phyloP scores from a whole-genome alignment of 441 rosid genomes.

The Viola pubescens region DNA sequence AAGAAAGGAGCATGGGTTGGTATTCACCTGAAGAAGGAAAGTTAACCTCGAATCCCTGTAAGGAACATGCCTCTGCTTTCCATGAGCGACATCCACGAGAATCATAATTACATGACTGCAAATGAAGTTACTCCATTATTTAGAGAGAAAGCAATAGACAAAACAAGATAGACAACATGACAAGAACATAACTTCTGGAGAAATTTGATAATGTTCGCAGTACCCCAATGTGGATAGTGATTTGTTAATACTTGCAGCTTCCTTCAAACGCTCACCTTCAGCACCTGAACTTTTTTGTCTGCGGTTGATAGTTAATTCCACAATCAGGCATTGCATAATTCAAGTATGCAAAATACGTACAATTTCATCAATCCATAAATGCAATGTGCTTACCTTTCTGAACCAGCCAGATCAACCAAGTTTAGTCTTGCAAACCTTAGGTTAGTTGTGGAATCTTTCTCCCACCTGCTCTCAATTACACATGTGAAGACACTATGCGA shows the following conservation, averaged over 20 bases:
- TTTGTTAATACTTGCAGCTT: slow-evolving; percentile 94
- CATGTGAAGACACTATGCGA: slow-evolving; percentile 98
- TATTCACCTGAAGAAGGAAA: slow-evolving; percentile 90
- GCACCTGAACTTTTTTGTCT: slow-evolving; percentile 99
- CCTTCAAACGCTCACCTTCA: slow-evolving; percentile 95
- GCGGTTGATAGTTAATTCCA: slow-evolving; percentile 14
- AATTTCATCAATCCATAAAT: slow-evolving; percentile 13
- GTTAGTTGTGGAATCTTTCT: slow-evolving; percentile 82
- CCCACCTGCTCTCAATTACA: slow-evolving; percentile 95
- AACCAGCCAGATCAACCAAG: slow-evolving; percentile 97
- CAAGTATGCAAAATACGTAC: slow-evolving; percentile 6
- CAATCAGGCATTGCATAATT: slow-evolving; percentile 5
- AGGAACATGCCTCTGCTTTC: slow-evolving; percentile 81
- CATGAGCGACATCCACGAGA: slow-evolving; percentile 86
- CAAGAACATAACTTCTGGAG: neutral
- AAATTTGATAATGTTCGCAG: slow-evolving; percentile 7
- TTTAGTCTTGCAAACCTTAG: slow-evolving; percentile 91
- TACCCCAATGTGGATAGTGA: slow-evolving; percentile 96
- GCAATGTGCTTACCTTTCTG: slow-evolving; percentile 59
- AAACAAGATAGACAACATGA: neutral
- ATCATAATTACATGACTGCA: slow-evolving; percentile 98
- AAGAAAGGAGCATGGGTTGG: slow-evolving; percentile 9
- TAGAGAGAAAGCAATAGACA: slow-evolving; percentile 3
- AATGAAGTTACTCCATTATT: slow-evolving; percentile 9
- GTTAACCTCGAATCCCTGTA: slow-evolving; percentile 97